Base-by-base conservation (phyloP, 305 asterid genomes). In the Fraxinus sp. region DNA sequence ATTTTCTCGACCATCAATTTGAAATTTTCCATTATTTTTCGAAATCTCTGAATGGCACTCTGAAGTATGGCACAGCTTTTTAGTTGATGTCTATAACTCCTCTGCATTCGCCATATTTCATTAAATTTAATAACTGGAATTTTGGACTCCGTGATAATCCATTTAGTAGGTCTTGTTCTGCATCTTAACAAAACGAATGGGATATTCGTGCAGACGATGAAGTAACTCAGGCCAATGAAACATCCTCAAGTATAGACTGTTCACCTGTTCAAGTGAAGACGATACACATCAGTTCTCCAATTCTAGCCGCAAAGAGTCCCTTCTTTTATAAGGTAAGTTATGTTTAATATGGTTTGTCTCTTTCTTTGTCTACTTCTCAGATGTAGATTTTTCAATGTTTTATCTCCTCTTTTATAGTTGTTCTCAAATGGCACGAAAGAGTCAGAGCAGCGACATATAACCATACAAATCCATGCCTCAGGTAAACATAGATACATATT, bases 241-340 rank as follows among this genome's bases (percentile, higher is more conserved):
- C 90, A 80, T 80, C 89, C 36, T 81, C 87, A 33, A 86, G 88
- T 84, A 88, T 83, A 84, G 94, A 91, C 73, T 83, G 79, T 78
- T 82, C 90, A 13, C 83, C 81, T 28, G 79, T 84, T 73, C 87
- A 32, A 78, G 93, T 93, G 64, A 92, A 86, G 89, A 91, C 91
- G 32, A 49, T 95, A 66, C 93, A 94, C 88, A 90, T 94, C 72
- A 94, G 98, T 89, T 95, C 99, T 77, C 97, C 97, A 75, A 95
- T 95, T 79, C 88, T 95, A 89, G 99, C 97, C 41, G 98, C 93
- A 77, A 92, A 90, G 83, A 95, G 98, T 81, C 95, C 91, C 7
- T 91, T 91, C 77, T 95, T 93, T 85, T 93, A 90, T 37, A 93
- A 94, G 89, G 98, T 92, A 78, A 43, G 84, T 52, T 35, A 20